A percentile compares a stretch with the other conserved stretches of the same genome.
Evolutionary conservation across 1,139 yeast species (phyloP).

Genomic region (Pichia sp.): DNA sequence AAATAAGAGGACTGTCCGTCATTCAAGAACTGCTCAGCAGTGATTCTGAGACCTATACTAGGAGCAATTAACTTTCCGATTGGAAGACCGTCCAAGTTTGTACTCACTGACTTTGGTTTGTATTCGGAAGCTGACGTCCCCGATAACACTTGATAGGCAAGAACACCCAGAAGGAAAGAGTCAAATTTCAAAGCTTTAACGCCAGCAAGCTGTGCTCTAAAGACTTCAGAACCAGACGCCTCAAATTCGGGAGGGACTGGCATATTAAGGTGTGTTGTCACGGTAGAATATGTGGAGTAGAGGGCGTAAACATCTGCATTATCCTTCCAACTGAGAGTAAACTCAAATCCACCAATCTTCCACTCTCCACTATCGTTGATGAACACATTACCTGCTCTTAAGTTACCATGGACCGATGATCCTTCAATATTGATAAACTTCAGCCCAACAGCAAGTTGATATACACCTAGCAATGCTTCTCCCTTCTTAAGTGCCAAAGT

Average conservation of each 20-base stretch:
- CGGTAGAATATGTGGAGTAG: conserved; percentile 4
- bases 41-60: conserved; percentile 36
- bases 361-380: conserved; percentile 72
- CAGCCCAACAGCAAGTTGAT: conserved; percentile 48
- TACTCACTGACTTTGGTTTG: background rate
- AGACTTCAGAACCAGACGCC: conserved; percentile 16
- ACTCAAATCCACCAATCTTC: conserved; percentile 80
- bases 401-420: conserved; percentile 57
- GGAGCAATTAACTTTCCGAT: conserved; percentile 27
- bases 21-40: conserved; percentile 43
- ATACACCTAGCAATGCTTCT: conserved; percentile 38
- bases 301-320: conserved; percentile 4
- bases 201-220: conserved; percentile 11
- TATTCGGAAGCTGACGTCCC: conserved; percentile 13
- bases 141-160: conserved; percentile 43
- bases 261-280: conserved; percentile 1
- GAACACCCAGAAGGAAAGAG: conserved; percentile 53
- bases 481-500: background rate
- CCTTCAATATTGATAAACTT: conserved; percentile 60
- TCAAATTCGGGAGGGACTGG: conserved; percentile 24
- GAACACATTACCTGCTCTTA: conserved; percentile 52
- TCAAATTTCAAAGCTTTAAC: conserved; percentile 44
- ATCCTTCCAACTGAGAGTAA: conserved; percentile 46
- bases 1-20: conserved; percentile 37
- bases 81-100: conserved; percentile 23